Evolutionary conservation across 257 asterid species (phyloP).

Genomic region (Salvia miltiorrhiza): DNA sequence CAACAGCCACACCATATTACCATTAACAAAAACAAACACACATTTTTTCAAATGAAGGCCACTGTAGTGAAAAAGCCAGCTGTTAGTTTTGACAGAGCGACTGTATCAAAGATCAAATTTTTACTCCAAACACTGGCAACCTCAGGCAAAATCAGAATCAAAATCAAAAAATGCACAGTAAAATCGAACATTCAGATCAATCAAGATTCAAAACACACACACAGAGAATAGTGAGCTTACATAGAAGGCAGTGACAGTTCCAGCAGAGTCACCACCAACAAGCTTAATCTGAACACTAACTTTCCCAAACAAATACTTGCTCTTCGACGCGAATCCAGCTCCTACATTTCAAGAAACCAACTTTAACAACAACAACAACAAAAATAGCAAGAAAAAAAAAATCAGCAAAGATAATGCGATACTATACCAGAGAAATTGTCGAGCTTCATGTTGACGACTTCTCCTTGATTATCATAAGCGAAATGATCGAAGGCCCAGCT

Average conservation of each 20-base stretch:
- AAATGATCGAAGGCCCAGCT: conserved; percentile 76
- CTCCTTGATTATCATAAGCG: conserved; percentile 44
- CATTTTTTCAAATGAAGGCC: not conserved
- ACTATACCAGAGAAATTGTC: conserved; percentile 66
- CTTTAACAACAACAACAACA: not conserved
- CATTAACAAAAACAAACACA: too few relatives aligned
- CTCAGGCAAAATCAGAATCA: not conserved
- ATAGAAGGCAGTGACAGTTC: conserved; percentile 92
- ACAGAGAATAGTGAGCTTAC: conserved; percentile 28
- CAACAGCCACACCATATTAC: too few relatives aligned
- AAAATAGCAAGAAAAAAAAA: too few relatives aligned
- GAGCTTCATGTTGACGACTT: conserved; percentile 64
- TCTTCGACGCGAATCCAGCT: conserved; percentile 88
- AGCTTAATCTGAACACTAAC: conserved; percentile 85
- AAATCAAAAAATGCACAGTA: not conserved
- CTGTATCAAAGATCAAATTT: not conserved
- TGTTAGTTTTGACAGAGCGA: conserved; percentile 1
- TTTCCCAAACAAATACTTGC: conserved; percentile 84
- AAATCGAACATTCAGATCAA: not conserved
- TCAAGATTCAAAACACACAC: too few relatives aligned
- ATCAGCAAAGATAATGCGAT: too few relatives aligned
- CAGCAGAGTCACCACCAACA: conserved; percentile 92
- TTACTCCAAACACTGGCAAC: too few relatives aligned
- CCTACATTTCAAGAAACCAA: conserved; percentile 32
- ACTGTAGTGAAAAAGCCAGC: conserved; percentile 19